Evolutionary conservation across 257 asterid genomes (phyloP).

Genomic region (Solanum neorickii): DNA sequence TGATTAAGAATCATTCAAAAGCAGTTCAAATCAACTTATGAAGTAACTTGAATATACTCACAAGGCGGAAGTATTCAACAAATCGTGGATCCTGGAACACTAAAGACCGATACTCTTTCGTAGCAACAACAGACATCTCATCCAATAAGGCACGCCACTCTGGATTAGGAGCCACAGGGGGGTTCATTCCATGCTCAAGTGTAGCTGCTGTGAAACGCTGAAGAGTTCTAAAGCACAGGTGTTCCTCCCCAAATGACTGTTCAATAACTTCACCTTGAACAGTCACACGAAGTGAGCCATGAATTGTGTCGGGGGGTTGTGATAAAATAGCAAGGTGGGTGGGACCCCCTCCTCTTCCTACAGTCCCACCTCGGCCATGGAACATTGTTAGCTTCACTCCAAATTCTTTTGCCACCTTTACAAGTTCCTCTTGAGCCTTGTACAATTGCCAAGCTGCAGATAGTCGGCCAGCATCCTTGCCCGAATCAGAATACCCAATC

Average conservation of each 20-base stretch:
- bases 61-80: conserved; percentile 92
- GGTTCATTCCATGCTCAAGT: conserved; percentile 95
- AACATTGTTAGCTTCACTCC: conserved; percentile 91
- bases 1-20: neutral
- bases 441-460: conserved; percentile 97
- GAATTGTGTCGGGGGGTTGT: conserved; percentile 88
- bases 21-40: neutral
- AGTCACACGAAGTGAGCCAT: conserved; percentile 89
- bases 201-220: conserved; percentile 97
- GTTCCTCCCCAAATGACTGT: conserved; percentile 90
- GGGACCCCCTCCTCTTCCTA: conserved; percentile 95
- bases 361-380: conserved; percentile 93
- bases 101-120: conserved; percentile 68
- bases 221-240: conserved; percentile 80
- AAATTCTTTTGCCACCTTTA: conserved; percentile 66
- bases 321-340: conserved; percentile 93
- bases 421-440: conserved; percentile 88
- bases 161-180: conserved; percentile 78
- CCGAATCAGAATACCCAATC: conserved; percentile 96
- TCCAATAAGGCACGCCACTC: conserved; percentile 93
- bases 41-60: conserved; percentile 22
- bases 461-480: conserved; percentile 93
- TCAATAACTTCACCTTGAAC: conserved; percentile 97
- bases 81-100: conserved; percentile 91
- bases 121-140: conserved; percentile 83